Evolutionary conservation across 2,329 filamentous ascomycete genomes (phyloP).

Genomic region (Calycina marina): DNA sequence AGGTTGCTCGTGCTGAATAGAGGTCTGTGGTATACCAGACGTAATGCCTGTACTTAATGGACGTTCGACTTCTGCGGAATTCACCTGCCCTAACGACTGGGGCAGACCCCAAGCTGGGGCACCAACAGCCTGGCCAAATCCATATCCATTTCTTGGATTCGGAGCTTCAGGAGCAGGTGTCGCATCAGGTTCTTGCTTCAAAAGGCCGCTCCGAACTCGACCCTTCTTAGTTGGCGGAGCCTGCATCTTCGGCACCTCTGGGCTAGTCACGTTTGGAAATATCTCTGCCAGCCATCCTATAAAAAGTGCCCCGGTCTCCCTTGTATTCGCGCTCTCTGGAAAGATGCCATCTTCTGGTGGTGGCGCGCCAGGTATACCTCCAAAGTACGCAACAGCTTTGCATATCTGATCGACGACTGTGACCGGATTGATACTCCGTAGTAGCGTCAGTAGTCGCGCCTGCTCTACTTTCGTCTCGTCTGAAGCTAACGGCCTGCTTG

Average conservation of each 20-base stretch:
- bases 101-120: constrained; percentile 20
- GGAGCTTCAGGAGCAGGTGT: constrained; percentile 11
- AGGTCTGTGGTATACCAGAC: constrained; percentile 3
- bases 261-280: constrained; percentile 31
- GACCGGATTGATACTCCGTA: constrained; percentile 39
- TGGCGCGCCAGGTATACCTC: constrained; percentile 40
- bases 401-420: constrained; percentile 47
- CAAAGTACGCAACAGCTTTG: constrained; percentile 48
- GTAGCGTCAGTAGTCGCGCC: constrained; percentile 40
- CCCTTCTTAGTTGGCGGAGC: constrained; percentile 12
- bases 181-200: constrained; percentile 12
- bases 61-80: constrained; percentile 9
- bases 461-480: constrained; percentile 43
- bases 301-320: constrained; percentile 42
- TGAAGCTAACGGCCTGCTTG: constrained; percentile 24
- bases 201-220: constrained; percentile 14
- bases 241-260: constrained; percentile 10
- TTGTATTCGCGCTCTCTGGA: constrained; percentile 38
- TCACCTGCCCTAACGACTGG: constrained; percentile 16
- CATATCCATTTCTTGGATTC: constrained; percentile 20
- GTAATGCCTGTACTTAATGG: constrained; percentile 2
- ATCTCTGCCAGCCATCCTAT: constrained; percentile 50
- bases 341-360: constrained; percentile 36
- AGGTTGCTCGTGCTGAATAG: constrained; percentile 7
- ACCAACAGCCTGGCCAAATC: constrained; percentile 18